A percentile compares a stretch with the other conserved stretches of the same genome.
These are phyloP conservation scores for Paraglomus occultum DNA, from an alignment of 192 early-diverging fungal genomes.

Conservation along the genomic window DNA sequence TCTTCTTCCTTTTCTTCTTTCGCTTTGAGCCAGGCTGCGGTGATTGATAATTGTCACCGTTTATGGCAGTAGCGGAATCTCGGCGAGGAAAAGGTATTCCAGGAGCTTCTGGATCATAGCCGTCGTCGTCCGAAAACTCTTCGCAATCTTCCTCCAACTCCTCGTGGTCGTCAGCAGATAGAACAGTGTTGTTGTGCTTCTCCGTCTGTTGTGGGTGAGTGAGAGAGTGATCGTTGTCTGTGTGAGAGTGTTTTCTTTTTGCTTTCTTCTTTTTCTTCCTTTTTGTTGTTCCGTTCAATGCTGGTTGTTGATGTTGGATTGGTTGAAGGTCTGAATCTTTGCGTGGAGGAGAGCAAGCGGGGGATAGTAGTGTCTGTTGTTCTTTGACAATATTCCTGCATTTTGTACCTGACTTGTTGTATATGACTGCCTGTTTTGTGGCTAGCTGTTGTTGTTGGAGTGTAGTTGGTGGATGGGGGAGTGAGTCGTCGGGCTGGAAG, in stretches of 20 bases:
- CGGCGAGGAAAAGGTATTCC: slow-evolving; percentile 32
- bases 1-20: slow-evolving; percentile 56
- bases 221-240: slow-evolving; percentile 11
- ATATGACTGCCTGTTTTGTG: slow-evolving; percentile 29
- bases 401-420: slow-evolving; percentile 30
- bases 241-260: slow-evolving; percentile 19
- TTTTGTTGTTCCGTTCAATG: slow-evolving; percentile 11
- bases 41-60: slow-evolving; percentile 2
- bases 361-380: slow-evolving; percentile 1
- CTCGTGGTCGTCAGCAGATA: slow-evolving; percentile 26
- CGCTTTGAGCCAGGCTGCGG: slow-evolving; percentile 31
- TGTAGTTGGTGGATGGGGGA: slow-evolving; percentile 26
- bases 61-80: slow-evolving; percentile 21
- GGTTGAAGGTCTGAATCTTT: background rate
- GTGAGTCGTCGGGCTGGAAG: slow-evolving; percentile 23
- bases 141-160: slow-evolving; percentile 42
- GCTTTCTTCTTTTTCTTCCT: slow-evolving; percentile 29
- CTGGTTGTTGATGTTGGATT: slow-evolving; percentile 1
- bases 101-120: slow-evolving; percentile 45
- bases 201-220: slow-evolving; percentile 15
- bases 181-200: background rate
- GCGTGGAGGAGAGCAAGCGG: slow-evolving; percentile 11
- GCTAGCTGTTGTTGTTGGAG: slow-evolving; percentile 20
- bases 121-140: slow-evolving; percentile 48
- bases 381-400: slow-evolving; percentile 32